A percentile compares a stretch with the other conserved stretches of the same genome.
These are phyloP conservation scores for Xanthoconium stramineum DNA, from an alignment of 768 basidiomycete genomes.

Conservation along the genomic window DNA sequence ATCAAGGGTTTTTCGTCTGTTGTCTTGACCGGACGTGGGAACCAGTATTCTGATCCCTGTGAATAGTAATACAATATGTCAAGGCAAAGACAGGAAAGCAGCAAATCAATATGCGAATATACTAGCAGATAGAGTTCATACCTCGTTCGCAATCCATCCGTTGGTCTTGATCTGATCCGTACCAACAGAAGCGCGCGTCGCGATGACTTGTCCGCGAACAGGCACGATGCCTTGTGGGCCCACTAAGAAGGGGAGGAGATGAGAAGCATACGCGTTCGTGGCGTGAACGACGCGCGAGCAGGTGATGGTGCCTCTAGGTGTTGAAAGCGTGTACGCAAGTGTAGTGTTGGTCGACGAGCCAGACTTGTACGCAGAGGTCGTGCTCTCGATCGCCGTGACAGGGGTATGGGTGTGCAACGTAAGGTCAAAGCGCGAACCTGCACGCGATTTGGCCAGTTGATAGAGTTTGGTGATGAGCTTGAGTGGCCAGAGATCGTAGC, in stretches of 20 bases:
- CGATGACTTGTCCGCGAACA: constrained; percentile 65
- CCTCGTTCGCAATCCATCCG: constrained; percentile 46
- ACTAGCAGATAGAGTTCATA: neutral
- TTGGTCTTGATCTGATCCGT: constrained; percentile 38
- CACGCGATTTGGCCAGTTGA: constrained; percentile 35
- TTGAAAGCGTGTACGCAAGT: constrained; percentile 29
- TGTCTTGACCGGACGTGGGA: constrained; percentile 54
- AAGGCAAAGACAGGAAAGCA: neutral
- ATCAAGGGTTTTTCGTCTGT: constrained; percentile 48
- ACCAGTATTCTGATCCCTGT: constrained; percentile 73
- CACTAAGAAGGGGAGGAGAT: constrained; percentile 68
- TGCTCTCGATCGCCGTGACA: constrained; percentile 43
- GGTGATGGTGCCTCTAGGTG: constrained; percentile 60
- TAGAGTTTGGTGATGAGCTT: constrained; percentile 76
- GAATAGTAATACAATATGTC: neutral
- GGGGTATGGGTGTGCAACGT: constrained; percentile 72
- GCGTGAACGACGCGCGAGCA: constrained; percentile 76
- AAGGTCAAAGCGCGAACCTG: constrained; percentile 38
- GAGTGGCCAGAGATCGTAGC: constrained; percentile 73
- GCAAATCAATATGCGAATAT: too few relatives aligned
- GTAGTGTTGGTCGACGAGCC: neutral
- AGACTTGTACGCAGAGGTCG: neutral
- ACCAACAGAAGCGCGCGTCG: constrained; percentile 41
- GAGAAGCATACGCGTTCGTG: constrained; percentile 79
- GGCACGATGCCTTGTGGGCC: constrained; percentile 59